Conservation (phyloP, 352 stramenopile genomes). For the Globisporangium rhizosaccharum region DNA sequence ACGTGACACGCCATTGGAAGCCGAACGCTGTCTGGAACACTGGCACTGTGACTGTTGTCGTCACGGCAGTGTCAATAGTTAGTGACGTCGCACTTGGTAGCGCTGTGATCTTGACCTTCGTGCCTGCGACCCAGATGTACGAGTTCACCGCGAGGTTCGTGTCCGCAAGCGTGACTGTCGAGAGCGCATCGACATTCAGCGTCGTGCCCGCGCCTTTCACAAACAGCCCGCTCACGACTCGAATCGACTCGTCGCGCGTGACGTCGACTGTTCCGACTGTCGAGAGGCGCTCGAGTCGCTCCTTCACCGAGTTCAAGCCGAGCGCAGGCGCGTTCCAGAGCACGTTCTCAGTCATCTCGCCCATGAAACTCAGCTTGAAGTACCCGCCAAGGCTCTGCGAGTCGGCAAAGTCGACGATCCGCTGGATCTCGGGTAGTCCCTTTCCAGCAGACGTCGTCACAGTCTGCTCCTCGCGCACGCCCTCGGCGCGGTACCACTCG, state of each 20-base stretch:
- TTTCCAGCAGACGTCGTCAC: conserved; percentile 70
- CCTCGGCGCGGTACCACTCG: conserved; percentile 69
- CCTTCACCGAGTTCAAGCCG: conserved; percentile 63
- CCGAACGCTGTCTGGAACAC: conserved; percentile 66
- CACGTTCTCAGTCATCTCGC: conserved; percentile 63
- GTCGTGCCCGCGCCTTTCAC: conserved; percentile 30
- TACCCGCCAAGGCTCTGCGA: conserved; percentile 51
- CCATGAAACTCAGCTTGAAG: conserved; percentile 60
- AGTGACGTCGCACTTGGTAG: conserved; percentile 5
- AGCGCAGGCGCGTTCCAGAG: conserved; percentile 52
- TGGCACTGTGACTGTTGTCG: conserved; percentile 33
- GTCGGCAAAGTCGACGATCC: conserved; percentile 48
- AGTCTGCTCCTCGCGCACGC: conserved; percentile 53
- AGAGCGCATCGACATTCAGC: conserved; percentile 23
- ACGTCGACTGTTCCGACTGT: conserved; percentile 64
- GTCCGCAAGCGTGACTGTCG: conserved; percentile 17
- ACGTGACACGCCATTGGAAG: conserved; percentile 76
- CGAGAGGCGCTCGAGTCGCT: conserved; percentile 56
- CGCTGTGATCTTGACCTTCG: conserved; percentile 25
- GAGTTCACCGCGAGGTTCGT: conserved; percentile 22
- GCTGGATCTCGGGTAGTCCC: conserved; percentile 64
- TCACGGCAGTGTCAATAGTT: conserved; percentile 13
- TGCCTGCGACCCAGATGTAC: conserved; percentile 52
- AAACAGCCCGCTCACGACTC: conserved; percentile 30
- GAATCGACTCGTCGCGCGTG: conserved; percentile 30